phyloP scores from a whole-genome alignment of 148 eudicot species.

The Suaeda aralocaspica region DNA sequence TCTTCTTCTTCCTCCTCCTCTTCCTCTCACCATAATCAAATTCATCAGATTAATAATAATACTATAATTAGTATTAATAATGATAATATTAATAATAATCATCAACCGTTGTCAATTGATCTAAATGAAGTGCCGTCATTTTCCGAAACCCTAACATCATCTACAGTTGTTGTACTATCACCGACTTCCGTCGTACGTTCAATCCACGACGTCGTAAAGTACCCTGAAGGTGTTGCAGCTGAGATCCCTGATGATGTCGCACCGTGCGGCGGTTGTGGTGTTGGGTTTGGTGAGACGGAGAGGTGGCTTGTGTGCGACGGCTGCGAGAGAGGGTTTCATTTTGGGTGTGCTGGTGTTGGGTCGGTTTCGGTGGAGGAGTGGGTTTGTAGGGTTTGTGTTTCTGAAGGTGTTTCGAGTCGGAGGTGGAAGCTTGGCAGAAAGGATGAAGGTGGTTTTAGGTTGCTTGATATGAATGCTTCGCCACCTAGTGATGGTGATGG shows the following conservation, averaged over 20 bases:
- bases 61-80: neutral
- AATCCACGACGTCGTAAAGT: conserved; percentile 31
- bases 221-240: conserved; percentile 36
- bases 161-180: no score
- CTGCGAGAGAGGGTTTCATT: conserved; percentile 57
- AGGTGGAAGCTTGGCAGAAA: conserved; percentile 46
- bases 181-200: conserved; percentile 42
- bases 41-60: neutral
- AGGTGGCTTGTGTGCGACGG: conserved; percentile 43
- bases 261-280: conserved; percentile 20
- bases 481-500: conserved; percentile 39
- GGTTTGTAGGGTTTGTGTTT: conserved; percentile 32
- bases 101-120: conserved; percentile 36
- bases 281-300: conserved; percentile 13
- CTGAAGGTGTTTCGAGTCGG: conserved; percentile 22
- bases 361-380: conserved; percentile 33
- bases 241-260: conserved; percentile 31
- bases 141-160: conserved; percentile 34
- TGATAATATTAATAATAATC: neutral
- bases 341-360: conserved; percentile 27
- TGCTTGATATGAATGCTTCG: conserved; percentile 41
- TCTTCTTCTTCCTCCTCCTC: neutral
- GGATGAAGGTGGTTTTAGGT: conserved; percentile 22
- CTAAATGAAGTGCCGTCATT: conserved; percentile 52
- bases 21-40: neutral